Conservation (phyloP, 257 asterid genomes). For the Penstemon newberryi region DNA sequence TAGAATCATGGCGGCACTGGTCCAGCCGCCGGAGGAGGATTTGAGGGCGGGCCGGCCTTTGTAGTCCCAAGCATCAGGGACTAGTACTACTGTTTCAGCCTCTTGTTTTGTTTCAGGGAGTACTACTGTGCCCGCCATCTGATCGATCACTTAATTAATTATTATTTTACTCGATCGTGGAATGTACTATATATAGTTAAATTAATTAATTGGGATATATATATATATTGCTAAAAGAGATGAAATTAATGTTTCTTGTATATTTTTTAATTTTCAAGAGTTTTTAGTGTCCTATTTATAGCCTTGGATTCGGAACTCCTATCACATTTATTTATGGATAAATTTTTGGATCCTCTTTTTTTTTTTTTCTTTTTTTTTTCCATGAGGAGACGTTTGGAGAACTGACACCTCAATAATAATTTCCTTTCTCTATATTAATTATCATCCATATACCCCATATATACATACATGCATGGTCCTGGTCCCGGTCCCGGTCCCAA, state of each 20-base stretch:
- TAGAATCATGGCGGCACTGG: conserved; percentile 77
- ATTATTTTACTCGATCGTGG: conserved; percentile 23
- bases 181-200: background rate
- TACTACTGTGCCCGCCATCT: background rate
- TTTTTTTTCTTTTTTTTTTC: background rate
- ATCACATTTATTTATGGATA: too few species aligned
- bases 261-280: background rate
- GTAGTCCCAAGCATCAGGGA: conserved; percentile 82
- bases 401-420: conserved; percentile 9
- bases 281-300: conserved; percentile 15
- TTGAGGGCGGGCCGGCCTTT: conserved; percentile 64
- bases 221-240: too few species aligned
- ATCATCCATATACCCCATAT: background rate
- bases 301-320: background rate
- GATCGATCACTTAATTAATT: too few species aligned
- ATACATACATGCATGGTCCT: too few species aligned
- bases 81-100: conserved; percentile 33
- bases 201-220: background rate
- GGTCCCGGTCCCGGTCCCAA: too few species aligned
- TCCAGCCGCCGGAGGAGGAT: conserved; percentile 85
- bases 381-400: background rate
- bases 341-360: background rate
- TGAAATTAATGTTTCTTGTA: background rate
- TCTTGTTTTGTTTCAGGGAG: conserved; percentile 60
- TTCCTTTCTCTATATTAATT: background rate